Evolutionary conservation across 805 yeast genomes (phyloP), one percentile per base, ranked within the genome.

Genomic region (Wickerhamiella siamensis): DNA sequence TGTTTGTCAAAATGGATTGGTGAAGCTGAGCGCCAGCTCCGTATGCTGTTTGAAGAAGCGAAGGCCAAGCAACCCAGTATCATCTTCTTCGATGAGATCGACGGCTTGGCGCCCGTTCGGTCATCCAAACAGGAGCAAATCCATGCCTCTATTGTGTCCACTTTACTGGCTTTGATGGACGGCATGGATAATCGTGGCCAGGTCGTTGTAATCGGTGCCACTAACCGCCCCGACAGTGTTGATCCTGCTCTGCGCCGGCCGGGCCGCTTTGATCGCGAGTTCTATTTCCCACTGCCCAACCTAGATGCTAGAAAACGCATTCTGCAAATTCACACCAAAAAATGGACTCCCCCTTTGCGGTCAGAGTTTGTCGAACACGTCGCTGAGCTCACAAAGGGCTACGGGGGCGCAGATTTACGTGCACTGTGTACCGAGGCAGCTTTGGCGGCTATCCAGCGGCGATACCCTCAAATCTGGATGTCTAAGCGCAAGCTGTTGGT

Each of bases 101-200:
- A 91, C 62, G 98, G 98, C 10, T 66, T 91, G 50, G 98, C 99
- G 0, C 99, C 99, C 0, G 98, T 91, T 2, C 72, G 99, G 58
- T 83, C 95, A 0, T 83, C 96, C 0, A 88, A 88, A 49, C 99
- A 91, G 61, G 99, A 91, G 59, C 99, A 91, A 61, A 91, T 91
- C 45, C 98, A 91, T 61, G 95, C 98, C 3, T 81, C 94, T 47
- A 91, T 91, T 45, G 98, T 91, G 2, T 86, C 96, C 4, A 91
- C 98, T 0, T 64, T 91, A 53, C 71, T 91, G 48, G 97, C 98
- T 0, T 65, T 91, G 40, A 91, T 91, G 98, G 98, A 91, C 60
- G 98, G 98, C 53, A 91, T 91, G 97, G 97, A 88, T 58, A 86
- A 86, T 51, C 75, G 97, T 58, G 98, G 98, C 5, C 97, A 91